Evolutionary conservation across 768 basidiomycete species (phyloP).

Genomic region (Asterophora lycoperdoides): DNA sequence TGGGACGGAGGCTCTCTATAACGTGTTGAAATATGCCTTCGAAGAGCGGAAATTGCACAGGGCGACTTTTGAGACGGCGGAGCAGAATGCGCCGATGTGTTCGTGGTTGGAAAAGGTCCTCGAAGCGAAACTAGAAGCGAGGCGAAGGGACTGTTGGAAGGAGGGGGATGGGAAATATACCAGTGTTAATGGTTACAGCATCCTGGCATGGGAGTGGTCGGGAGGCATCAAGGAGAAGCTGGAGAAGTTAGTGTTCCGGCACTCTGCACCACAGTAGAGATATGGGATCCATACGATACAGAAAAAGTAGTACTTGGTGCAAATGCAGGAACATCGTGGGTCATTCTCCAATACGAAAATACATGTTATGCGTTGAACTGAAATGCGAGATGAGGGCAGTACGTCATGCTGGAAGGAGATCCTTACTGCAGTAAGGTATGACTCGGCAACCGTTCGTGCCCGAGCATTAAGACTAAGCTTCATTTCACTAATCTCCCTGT

Average conservation of each 20-base stretch:
- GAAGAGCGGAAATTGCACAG: conserved; percentile 40
- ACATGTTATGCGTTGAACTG: conserved; percentile 36
- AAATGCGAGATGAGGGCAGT: conserved; percentile 4
- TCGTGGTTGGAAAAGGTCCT: conserved; percentile 41
- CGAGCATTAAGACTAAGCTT: conserved; percentile 95
- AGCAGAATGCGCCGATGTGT: conserved; percentile 41
- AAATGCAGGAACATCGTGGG: background rate
- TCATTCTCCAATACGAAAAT: background rate
- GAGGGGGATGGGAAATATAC: conserved; percentile 30
- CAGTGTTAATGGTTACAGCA: conserved; percentile 38
- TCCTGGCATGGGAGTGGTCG: conserved; percentile 41
- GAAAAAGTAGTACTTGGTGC: background rate
- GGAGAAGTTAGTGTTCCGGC: conserved; percentile 17
- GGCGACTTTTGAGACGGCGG: conserved; percentile 36
- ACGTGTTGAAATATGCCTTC: conserved; percentile 36
- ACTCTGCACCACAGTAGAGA: background rate
- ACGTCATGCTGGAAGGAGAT: background rate
- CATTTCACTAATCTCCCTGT: conserved; percentile 99
- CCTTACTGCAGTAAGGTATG: conserved; percentile 86
- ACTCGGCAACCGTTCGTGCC: conserved; percentile 95
- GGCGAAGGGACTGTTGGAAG: conserved; percentile 38
- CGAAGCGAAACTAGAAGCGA: conserved; percentile 35
- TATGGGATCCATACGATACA: too few species aligned
- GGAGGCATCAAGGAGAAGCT: conserved; percentile 28
- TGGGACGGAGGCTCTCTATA: conserved; percentile 43